A percentile compares a stretch with the other conserved stretches of the same genome.
Evolutionary conservation across 768 basidiomycete species (phyloP).

Genomic region (Dioszegia crocea): DNA sequence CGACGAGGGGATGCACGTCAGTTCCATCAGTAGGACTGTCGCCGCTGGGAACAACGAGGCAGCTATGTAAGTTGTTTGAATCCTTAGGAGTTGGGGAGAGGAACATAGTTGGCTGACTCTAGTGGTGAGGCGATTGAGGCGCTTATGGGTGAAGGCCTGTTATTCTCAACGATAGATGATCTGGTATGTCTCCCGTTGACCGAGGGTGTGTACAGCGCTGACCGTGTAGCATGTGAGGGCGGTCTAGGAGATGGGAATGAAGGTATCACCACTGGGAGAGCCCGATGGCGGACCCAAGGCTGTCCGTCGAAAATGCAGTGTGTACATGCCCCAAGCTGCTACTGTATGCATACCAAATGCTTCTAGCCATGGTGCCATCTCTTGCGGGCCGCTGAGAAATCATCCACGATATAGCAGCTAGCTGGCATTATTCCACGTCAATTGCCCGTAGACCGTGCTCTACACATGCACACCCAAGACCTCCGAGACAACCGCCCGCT

Average conservation of each 20-base stretch:
- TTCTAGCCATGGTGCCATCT: no score
- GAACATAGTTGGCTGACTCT: neutral
- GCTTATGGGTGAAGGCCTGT: conserved; percentile 72
- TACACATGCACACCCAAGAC: no score
- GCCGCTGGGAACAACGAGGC: conserved; percentile 57
- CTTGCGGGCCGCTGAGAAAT: no score
- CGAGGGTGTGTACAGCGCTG: neutral
- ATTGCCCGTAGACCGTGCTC: no score
- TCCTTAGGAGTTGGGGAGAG: neutral
- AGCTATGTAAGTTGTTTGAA: conserved; percentile 58
- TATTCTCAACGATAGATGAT: conserved; percentile 78
- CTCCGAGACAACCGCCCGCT: no score
- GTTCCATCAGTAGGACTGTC: conserved; percentile 64
- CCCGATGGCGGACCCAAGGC: no score
- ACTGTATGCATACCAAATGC: no score
- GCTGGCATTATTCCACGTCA: no score
- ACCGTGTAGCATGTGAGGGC: conserved; percentile 31
- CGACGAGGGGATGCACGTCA: conserved; percentile 70
- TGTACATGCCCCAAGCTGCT: no score
- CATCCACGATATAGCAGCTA: no score
- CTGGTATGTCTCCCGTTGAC: conserved; percentile 53
- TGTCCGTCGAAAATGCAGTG: no score
- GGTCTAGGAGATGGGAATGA: neutral
- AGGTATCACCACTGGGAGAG: no score
- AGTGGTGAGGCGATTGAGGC: conserved; percentile 64